Evolutionary conservation across 2,329 filamentous ascomycete species (phyloP).

Genomic region (Talaromyces sp.): DNA sequence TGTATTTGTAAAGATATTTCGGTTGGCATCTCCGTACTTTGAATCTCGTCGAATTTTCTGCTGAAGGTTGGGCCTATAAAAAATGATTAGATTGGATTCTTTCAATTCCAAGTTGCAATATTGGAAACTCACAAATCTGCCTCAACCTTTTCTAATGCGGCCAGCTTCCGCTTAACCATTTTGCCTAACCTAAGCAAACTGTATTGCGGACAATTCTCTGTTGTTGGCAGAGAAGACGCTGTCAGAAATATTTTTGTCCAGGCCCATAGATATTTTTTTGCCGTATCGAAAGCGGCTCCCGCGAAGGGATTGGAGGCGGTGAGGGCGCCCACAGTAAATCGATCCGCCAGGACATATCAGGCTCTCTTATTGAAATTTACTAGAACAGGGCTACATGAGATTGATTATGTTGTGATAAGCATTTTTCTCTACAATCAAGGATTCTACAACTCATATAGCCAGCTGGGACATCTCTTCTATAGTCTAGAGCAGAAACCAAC

Average conservation of each 20-base stretch:
- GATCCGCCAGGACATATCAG: background rate
- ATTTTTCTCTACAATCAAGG: background rate
- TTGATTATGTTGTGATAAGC: background rate
- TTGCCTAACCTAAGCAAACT: background rate
- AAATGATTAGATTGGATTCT: constrained; percentile 13
- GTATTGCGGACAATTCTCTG: background rate
- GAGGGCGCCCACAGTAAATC: background rate
- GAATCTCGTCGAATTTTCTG: constrained; percentile 90
- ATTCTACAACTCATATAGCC: background rate
- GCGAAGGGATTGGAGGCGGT: constrained; percentile 4
- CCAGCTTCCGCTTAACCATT: constrained; percentile 86
- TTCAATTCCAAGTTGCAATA: background rate
- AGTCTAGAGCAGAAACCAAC: background rate
- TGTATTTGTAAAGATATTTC: background rate
- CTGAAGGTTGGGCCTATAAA: constrained; percentile 71
- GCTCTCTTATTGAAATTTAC: background rate
- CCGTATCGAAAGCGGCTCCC: constrained; percentile 21
- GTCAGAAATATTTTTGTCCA: constrained; percentile 29
- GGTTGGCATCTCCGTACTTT: constrained; percentile 51
- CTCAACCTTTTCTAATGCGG: constrained; percentile 91
- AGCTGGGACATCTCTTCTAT: background rate
- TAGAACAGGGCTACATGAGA: background rate
- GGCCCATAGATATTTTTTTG: constrained; percentile 18
- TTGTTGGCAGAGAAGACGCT: constrained; percentile 55
- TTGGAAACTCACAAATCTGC: constrained; percentile 68